Evolutionary conservation across 2,329 filamentous ascomycete species (phyloP), one percentile per base, ranked within the genome.

Genomic region (Penicillium rolfsii): DNA sequence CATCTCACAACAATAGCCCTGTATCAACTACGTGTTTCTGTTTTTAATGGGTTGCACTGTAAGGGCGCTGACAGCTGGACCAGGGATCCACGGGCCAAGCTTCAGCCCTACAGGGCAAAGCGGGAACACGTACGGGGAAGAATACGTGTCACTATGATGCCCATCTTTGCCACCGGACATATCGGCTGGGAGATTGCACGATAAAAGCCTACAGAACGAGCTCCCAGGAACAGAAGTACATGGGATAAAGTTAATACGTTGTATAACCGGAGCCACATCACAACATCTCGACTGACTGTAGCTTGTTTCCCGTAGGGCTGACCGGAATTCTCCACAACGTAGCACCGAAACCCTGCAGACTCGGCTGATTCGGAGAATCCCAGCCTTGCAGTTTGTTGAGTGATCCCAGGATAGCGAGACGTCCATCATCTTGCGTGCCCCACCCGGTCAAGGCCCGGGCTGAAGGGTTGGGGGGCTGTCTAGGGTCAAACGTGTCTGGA

Each of bases 51-150:
- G 19, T 22, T 22, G 19, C 19, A 22, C 19, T 22, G 19, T 22
- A 46, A 11, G 30, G 24, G 16, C 45, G 14, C 24, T 48, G 6
- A 30, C 45, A 54, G n/a, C 38, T 22, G 52, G 19, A 28, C 22
- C 50, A n/a, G 33, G 38, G 62, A 65, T 60, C 65, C 60, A 60
- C 56, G 58, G 55, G 68, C 61, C 61, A 71, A 72, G 64, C 68
- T 64, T 73, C 71, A 73, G 71, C 71, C 71, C 71, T 73, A 73
- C 69, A 59, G 57, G 70, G 70, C 64, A 38, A 16, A 56, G 30
- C 33, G 36, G 33, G 11, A 40, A 26, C n/a, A 11, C 22, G 24
- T 26, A 40, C 14, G 36, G 19, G 50, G 50, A 16, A 33, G 11
- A n/a, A 38, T 53, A 14, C 7, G 36, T 26, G 24, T 40, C 33